Percentiles rank a stretch among this genome's conserved stretches.
Conservation (phyloP, 352 stramenopile genomes). For the Phytophthora sp. region DNA sequence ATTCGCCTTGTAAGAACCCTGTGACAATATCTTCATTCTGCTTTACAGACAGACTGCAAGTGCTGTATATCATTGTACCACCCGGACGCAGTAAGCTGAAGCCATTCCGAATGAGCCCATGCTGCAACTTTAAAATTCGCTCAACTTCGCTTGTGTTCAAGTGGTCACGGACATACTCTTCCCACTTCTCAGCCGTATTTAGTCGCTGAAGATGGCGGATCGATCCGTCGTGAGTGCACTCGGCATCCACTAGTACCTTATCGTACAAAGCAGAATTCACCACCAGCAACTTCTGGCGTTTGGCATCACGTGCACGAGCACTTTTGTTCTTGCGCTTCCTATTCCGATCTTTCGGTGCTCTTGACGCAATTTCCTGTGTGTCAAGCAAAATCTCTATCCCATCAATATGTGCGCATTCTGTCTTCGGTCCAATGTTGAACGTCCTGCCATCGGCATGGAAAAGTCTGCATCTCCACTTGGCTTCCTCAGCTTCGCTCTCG, state of each 20-base stretch:
- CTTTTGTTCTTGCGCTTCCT: constrained; percentile 95
- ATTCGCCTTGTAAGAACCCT: constrained; percentile 69
- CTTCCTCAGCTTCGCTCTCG: neutral
- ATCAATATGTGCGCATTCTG: constrained; percentile 45
- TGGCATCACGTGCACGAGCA: constrained; percentile 60
- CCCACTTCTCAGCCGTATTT: constrained; percentile 69
- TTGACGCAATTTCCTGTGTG: constrained; percentile 59
- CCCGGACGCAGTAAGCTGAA: constrained; percentile 89
- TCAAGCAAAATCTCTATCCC: constrained; percentile 68
- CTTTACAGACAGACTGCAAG: constrained; percentile 91
- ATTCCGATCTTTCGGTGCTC: constrained; percentile 48
- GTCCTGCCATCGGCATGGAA: constrained; percentile 82
- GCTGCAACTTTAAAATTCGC: constrained; percentile 69
- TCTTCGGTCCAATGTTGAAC: constrained; percentile 64
- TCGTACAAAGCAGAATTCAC: constrained; percentile 77
- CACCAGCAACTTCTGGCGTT: constrained; percentile 43
- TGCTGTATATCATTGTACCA: constrained; percentile 95
- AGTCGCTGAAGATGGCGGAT: constrained; percentile 88
- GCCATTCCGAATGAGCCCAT: constrained; percentile 76
- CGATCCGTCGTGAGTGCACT: constrained; percentile 96
- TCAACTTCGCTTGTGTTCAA: constrained; percentile 58
- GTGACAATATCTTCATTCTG: constrained; percentile 95
- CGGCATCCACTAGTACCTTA: constrained; percentile 95
- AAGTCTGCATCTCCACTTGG: constrained; percentile 68
- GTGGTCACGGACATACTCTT: constrained; percentile 76